Evolutionary conservation across 2,329 filamentous ascomycete species (phyloP).

Genomic region (Endocalyx cinctus): DNA sequence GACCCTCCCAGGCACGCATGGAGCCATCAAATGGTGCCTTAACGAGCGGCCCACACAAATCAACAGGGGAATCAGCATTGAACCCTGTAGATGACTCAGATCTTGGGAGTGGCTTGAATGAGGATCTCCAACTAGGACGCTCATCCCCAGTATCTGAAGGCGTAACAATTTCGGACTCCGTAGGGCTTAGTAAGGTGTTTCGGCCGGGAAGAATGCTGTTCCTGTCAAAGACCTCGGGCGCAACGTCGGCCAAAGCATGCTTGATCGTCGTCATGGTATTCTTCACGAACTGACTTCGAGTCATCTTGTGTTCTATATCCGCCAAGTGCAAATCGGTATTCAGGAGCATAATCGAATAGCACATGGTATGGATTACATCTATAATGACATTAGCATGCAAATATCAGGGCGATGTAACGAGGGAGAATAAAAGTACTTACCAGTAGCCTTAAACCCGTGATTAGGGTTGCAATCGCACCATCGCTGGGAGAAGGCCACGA

Average conservation of each 20-base stretch:
- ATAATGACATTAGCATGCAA: constrained; percentile 19
- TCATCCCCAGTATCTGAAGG: constrained; percentile 18
- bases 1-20: constrained; percentile 77
- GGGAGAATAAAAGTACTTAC: constrained; percentile 43
- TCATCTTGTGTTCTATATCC: constrained; percentile 97
- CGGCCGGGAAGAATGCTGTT: constrained; percentile 50
- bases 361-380: constrained; percentile 96
- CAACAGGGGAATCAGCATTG: constrained; percentile 31
- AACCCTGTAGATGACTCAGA: constrained; percentile 38
- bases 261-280: constrained; percentile 91
- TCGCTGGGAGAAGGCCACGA: constrained; percentile 80
- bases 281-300: constrained; percentile 86
- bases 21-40: constrained; percentile 71
- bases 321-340: constrained; percentile 96
- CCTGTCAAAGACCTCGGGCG: constrained; percentile 60
- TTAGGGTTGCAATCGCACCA: constrained; percentile 93
- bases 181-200: constrained; percentile 20
- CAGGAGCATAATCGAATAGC: constrained; percentile 89
- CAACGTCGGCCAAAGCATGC: constrained; percentile 69
- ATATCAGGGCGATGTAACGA: neutral
- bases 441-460: constrained; percentile 85
- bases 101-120: constrained; percentile 47
- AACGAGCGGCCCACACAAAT: constrained; percentile 71
- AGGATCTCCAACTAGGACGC: constrained; percentile 29
- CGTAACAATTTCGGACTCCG: constrained; percentile 16